Conservation (phyloP, 202 grass and related monocot species). For the Setaria italica region DNA sequence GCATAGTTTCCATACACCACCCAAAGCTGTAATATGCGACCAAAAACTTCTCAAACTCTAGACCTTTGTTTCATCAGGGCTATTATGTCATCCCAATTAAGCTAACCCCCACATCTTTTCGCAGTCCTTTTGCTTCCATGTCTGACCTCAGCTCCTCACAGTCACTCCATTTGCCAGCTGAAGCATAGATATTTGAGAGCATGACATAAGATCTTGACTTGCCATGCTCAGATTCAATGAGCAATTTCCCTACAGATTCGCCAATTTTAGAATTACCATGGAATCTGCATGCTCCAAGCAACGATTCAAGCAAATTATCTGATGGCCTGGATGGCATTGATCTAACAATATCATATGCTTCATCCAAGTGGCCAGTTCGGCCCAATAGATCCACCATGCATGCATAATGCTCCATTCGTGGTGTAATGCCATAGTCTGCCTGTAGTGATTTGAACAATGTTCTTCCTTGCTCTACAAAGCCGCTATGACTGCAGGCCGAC, state of each 20-base stretch:
- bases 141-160: slow-evolving; percentile 60
- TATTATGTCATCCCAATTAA: slow-evolving; percentile 49
- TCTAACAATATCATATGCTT: slow-evolving; percentile 69
- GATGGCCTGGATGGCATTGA: slow-evolving; percentile 63
- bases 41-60: slow-evolving; percentile 6
- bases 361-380: slow-evolving; percentile 64
- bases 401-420: slow-evolving; percentile 76
- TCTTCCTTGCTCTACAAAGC: slow-evolving; percentile 62
- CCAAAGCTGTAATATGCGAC: slow-evolving; percentile 14
- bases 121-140: slow-evolving; percentile 68
- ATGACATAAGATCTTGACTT: slow-evolving; percentile 68
- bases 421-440: slow-evolving; percentile 51
- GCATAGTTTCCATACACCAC: slow-evolving; percentile 9
- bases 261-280: slow-evolving; percentile 73
- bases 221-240: slow-evolving; percentile 45
- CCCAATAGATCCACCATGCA: slow-evolving; percentile 80
- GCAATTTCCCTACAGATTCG: slow-evolving; percentile 59
- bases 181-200: slow-evolving; percentile 82
- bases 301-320: slow-evolving; percentile 67
- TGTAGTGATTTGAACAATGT: slow-evolving; percentile 64
- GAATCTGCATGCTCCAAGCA: slow-evolving; percentile 77
- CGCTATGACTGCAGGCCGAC: slow-evolving; percentile 74
- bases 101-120: slow-evolving; percentile 67
- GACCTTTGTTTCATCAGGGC: slow-evolving; percentile 22
- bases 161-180: slow-evolving; percentile 63